phyloP scores from a whole-genome alignment of 768 basidiomycete species.

The Boletus pseudopeckii region DNA sequence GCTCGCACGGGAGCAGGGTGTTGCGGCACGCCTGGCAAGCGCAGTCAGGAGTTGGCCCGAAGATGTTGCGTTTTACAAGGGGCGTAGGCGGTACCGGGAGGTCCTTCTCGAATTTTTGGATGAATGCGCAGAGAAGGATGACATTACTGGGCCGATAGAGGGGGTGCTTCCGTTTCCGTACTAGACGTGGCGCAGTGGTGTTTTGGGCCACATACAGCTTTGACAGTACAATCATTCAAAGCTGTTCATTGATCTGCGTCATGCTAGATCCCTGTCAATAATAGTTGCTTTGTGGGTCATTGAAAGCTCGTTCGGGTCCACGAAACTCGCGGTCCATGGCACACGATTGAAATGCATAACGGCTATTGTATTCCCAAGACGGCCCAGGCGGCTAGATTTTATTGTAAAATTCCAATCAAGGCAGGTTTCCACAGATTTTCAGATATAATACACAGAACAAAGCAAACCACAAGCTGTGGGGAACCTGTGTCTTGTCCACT shows the following conservation, averaged over 20 bases:
- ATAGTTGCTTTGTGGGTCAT: background rate
- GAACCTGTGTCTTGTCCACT: conserved; percentile 12
- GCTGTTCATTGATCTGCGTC: background rate
- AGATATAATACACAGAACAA: conserved; percentile 15
- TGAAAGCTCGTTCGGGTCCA: background rate
- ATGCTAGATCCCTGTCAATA: background rate
- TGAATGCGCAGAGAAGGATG: conserved; percentile 22
- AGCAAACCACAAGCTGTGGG: conserved; percentile 13
- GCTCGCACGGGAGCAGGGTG: conserved; percentile 53
- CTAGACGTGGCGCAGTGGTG: background rate
- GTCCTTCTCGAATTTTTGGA: conserved; percentile 27
- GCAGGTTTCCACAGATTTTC: conserved; percentile 14
- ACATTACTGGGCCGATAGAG: conserved; percentile 8
- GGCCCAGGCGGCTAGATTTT: background rate
- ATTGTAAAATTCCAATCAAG: conserved; percentile 14
- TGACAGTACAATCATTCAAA: background rate
- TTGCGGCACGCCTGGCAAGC: conserved; percentile 60
- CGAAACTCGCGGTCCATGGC: background rate
- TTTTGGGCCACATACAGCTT: too few relatives aligned
- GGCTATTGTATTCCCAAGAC: conserved; percentile 6
- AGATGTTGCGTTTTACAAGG: conserved; percentile 45
- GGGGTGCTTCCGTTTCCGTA: conserved; percentile 19
- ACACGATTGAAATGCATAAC: background rate
- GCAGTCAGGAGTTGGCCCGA: conserved; percentile 66
- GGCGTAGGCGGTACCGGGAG: conserved; percentile 21